Percentiles rank a stretch among this genome's conserved stretches.
Conservation (phyloP, 2,329 filamentous ascomycete genomes). For the Epichloe sibirici region DNA sequence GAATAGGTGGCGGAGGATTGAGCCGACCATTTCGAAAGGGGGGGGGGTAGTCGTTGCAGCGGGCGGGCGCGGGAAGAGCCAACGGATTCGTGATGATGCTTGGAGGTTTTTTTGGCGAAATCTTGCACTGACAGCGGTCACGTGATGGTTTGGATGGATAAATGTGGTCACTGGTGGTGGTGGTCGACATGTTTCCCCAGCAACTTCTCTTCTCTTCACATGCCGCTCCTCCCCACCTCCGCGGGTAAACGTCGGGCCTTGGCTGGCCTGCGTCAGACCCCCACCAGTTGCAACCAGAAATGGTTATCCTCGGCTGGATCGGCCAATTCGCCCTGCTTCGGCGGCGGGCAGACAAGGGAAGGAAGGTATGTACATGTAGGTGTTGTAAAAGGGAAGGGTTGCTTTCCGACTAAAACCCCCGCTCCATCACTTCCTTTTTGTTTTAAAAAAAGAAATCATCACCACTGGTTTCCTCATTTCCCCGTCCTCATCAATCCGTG, state of each 20-base stretch:
- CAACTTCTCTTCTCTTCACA: constrained; percentile 1
- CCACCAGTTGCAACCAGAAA: neutral
- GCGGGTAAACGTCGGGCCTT: neutral
- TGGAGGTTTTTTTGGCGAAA: neutral
- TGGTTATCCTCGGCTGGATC: constrained; percentile 17
- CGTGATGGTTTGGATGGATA: neutral
- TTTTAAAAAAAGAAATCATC: no score
- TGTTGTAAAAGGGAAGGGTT: neutral
- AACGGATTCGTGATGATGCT: no score
- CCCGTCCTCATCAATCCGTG: no score
- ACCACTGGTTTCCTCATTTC: no score
- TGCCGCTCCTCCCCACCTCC: neutral
- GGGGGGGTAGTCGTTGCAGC: no score
- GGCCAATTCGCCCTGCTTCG: neutral
- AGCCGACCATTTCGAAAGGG: constrained; percentile 18
- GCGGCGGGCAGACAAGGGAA: neutral
- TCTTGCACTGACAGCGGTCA: neutral
- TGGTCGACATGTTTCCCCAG: no score
- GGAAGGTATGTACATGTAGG: no score
- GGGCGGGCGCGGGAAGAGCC: no score
- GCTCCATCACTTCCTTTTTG: no score
- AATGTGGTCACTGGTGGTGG: no score
- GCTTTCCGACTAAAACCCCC: no score
- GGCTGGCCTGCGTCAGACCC: neutral
- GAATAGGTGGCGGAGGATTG: constrained; percentile 24